Conservation (phyloP, 805 yeast genomes). For the Schwanniomyces polymorphus region DNA sequence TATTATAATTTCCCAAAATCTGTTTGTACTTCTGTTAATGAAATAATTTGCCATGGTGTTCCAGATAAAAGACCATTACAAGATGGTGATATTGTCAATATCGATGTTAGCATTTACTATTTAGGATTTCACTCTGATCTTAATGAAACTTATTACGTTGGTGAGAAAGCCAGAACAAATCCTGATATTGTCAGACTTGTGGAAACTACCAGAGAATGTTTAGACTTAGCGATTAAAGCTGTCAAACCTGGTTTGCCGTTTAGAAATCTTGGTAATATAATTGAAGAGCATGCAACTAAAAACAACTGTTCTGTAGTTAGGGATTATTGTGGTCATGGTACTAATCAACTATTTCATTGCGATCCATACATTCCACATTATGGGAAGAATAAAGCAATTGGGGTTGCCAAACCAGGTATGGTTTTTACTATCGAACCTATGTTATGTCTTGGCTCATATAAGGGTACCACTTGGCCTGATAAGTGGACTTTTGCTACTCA, state of each 20-base stretch:
- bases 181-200: slow-evolving; percentile 85
- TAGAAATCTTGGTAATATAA: slow-evolving; percentile 82
- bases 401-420: slow-evolving; percentile 94
- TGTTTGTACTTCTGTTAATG: slow-evolving; percentile 91
- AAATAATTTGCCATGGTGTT: slow-evolving; percentile 94
- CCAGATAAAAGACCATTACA: slow-evolving; percentile 85
- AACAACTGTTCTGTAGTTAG: slow-evolving; percentile 85
- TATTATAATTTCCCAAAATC: slow-evolving; percentile 93
- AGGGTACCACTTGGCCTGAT: slow-evolving; percentile 92
- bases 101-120: slow-evolving; percentile 83
- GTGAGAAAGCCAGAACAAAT: slow-evolving; percentile 76
- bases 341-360: slow-evolving; percentile 81
- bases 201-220: slow-evolving; percentile 81
- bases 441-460: slow-evolving; percentile 82
- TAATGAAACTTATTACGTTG: slow-evolving; percentile 96
- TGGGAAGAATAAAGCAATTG: slow-evolving; percentile 88
- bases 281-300: slow-evolving; percentile 80
- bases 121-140: slow-evolving; percentile 92
- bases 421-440: slow-evolving; percentile 97
- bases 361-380: slow-evolving; percentile 94
- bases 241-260: slow-evolving; percentile 93
- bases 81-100: slow-evolving; percentile 93
- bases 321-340: slow-evolving; percentile 93
- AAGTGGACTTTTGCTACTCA: slow-evolving; percentile 93
- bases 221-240: slow-evolving; percentile 76